Base-by-base conservation (phyloP, 495 filamentous ascomycete genomes). In the Penicillium samsonianum region DNA sequence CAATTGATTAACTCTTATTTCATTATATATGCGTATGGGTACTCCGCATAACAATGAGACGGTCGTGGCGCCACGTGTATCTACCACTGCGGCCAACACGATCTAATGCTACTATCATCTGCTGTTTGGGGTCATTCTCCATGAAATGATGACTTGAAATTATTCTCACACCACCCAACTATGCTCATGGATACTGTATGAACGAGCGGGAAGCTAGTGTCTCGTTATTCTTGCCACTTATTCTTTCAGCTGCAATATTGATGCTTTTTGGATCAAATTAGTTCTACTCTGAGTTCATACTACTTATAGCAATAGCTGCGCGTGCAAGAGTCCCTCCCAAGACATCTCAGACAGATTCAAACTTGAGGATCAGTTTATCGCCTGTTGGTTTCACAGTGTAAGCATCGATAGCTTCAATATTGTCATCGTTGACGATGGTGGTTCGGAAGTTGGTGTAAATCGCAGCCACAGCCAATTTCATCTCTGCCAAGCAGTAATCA, bases 381-480 rank as follows among this genome's bases (percentile, higher is more conserved):
- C 69, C 73, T 23, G 53, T 66, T 5, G 88, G 87, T 33, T 82
- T 80, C 1, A 83, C 80, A 0, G 84, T 86, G 59, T 88, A 90
- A 6, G 84, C 85, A 68, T 90, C 88, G 9, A 78, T 81, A 44
- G 82, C 86, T 57, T 88, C 81, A 30, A 86, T 83, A 10, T 75
- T 76, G 9, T 78, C 73, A 57, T 84, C 83, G 56, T 84, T 64
- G 11, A 83, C 71, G 31, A 87, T 75, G 9, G 79, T 68, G 16
- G 80, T 88, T 6, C 63, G 80, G 68, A 80, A 90, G 61, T 88
- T 90, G n/a, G 83, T 78, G 61, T 89, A 91, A 22, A 89, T 84
- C 16, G 84, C 77, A 4, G 78, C 78, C 16, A 67, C 67, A 3
- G 72, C 74, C 20, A 80, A 44, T 68, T 82, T 81, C 63, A 80